Conservation (phyloP, 495 filamentous ascomycete genomes). For the Cairneyella variabilis region DNA sequence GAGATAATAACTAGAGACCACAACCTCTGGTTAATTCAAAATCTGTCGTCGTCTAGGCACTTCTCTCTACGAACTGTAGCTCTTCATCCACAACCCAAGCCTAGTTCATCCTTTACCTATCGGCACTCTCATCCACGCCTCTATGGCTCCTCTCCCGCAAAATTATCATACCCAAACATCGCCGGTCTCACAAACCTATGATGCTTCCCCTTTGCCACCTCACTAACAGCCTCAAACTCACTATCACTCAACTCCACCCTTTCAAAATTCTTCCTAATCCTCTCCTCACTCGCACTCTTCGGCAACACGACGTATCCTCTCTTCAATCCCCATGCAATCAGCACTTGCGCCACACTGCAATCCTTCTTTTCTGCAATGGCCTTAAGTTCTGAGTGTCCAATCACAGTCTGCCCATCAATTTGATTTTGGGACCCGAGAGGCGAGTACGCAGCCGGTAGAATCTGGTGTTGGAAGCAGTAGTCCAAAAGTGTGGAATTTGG, state of each 20-base stretch:
- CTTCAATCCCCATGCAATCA: constrained; percentile 42
- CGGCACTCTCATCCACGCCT: no score
- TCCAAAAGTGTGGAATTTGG: constrained; percentile 48
- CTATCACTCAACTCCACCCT: constrained; percentile 20
- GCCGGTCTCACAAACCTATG: constrained; percentile 78
- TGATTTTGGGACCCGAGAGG: constrained; percentile 43
- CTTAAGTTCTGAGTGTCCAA: constrained; percentile 30
- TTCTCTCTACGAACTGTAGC: no score
- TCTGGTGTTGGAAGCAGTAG: constrained; percentile 62
- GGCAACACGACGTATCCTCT: constrained; percentile 41
- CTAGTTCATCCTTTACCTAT: no score
- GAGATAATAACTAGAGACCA: neutral
- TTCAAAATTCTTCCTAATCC: constrained; percentile 39
- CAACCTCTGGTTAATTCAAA: no score
- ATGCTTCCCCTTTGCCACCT: constrained; percentile 56
- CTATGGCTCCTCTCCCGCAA: constrained; percentile 16
- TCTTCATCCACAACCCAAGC: no score
- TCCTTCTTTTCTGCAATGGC: constrained; percentile 34
- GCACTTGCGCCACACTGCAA: constrained; percentile 32
- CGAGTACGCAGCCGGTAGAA: constrained; percentile 67
- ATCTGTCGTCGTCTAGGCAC: no score
- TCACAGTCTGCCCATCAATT: constrained; percentile 49
- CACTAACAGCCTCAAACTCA: constrained; percentile 47
- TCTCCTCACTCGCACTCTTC: constrained; percentile 39
- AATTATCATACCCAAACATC: constrained; percentile 21